These are phyloP conservation scores for Russula brevipes DNA, from an alignment of 768 basidiomycete genomes.

Conservation along the genomic window DNA sequence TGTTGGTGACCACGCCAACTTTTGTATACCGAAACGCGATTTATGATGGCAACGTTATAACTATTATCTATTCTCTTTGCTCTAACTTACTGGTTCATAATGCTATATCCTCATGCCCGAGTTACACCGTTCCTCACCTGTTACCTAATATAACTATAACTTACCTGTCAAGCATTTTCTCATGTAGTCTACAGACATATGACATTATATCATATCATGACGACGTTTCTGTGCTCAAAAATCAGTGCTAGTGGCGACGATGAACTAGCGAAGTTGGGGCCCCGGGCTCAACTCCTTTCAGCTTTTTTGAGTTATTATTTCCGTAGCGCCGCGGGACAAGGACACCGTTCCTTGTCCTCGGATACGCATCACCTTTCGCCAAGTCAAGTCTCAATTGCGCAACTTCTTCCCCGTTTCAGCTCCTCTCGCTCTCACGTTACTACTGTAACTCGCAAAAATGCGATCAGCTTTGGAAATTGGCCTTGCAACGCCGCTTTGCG, in stretches of 20 bases:
- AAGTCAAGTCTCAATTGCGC: background rate
- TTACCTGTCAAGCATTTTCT: background rate
- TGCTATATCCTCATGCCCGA: background rate
- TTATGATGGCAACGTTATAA: background rate
- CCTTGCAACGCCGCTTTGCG: too few relatives aligned
- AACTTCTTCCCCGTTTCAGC: background rate
- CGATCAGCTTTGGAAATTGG: too few relatives aligned
- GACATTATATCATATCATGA: background rate
- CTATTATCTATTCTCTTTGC: background rate
- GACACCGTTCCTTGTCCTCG: background rate
- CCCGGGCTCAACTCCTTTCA: too few relatives aligned
- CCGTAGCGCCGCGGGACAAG: background rate
- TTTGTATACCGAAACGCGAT: constrained; percentile 3
- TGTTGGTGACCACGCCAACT: background rate
- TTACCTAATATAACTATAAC: background rate
- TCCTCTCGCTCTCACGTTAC: too few relatives aligned
- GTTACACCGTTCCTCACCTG: background rate
- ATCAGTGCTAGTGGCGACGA: background rate
- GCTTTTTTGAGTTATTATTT: too few relatives aligned
- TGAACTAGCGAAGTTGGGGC: background rate
- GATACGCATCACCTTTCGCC: background rate
- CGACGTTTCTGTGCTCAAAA: background rate
- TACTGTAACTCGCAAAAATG: too few relatives aligned
- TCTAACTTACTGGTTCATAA: background rate
- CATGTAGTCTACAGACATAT: background rate